A percentile compares a stretch with the other conserved stretches of the same genome.
phyloP scores from a whole-genome alignment of 495 filamentous ascomycete species.

The Neurospora africana region DNA sequence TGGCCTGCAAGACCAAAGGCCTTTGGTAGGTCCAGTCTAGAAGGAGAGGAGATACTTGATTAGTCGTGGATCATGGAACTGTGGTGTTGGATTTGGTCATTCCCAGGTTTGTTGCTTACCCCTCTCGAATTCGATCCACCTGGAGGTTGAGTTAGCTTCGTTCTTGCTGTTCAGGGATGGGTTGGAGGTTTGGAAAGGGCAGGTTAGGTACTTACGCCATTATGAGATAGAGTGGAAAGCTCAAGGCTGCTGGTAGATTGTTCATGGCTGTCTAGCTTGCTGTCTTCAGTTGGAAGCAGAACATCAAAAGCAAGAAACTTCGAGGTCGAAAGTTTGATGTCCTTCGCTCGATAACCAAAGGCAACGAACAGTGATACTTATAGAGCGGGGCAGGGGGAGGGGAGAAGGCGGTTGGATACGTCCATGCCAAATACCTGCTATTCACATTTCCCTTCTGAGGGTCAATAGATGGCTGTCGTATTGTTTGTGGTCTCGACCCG shows the following conservation, averaged over 20 bases:
- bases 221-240: not conserved
- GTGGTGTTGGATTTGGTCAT: not conserved
- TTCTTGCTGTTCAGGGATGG: not conserved
- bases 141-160: not conserved
- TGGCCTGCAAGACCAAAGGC: not conserved
- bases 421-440: not conserved
- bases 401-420: not conserved
- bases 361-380: not conserved
- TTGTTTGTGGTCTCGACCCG: not conserved
- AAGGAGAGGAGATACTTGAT: not conserved
- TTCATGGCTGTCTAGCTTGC: not conserved
- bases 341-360: not conserved
- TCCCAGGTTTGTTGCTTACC: not conserved
- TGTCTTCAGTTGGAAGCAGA: not conserved
- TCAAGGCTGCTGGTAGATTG: not conserved
- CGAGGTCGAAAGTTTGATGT: not conserved
- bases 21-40: not conserved
- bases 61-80: not conserved
- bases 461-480: not conserved
- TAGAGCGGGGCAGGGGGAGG: not conserved
- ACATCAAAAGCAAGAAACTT: not conserved
- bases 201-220: not conserved
- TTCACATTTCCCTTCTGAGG: not conserved
- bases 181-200: not conserved
- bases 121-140: not conserved